Base-by-base conservation (phyloP, 192 early-diverging fungal genomes). In the Umbelopsis sp. region DNA sequence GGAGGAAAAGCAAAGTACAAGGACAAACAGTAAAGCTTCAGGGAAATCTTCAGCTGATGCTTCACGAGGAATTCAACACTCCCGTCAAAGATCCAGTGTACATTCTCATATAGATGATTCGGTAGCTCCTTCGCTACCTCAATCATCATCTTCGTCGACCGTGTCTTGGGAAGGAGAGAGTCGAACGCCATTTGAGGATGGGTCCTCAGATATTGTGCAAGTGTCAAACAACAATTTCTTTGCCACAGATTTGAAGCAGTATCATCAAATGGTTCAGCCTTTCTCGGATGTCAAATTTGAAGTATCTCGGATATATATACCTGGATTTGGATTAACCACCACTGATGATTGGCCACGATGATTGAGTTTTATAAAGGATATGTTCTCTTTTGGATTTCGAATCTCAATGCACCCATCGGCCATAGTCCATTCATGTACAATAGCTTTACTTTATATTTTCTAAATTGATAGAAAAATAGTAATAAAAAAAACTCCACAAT, bases 1-100 rank as follows among this genome's bases (percentile, higher is more conserved):
- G 22, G 71, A 77, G 29, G 79, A 81, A n/a, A 73, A 82, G 31
- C 34, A 66, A 36, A 70, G 31, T 62, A 31, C 56, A 20, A 62
- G 26, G 20, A 34, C 56, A 36, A 62, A 20, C 17, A n/a, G 56
- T 3, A 62, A 62, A 31, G 29, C 31, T 2, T 11, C 38, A 11
- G 38, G 12, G 7, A 41, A 41, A 41, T 41, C 38, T 41, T 41
- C 38, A 41, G 7, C 38, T 6, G 38, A 41, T 41, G 38, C 38
- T 1, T 6, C 38, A 41, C 38, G 38, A 11, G 8, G 38, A 41
- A 41, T 41, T 6, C 38, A 41, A 1, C 38, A 41, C 38, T 41
- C 38, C 2, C 38, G 38, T 1, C 38, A 41, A 41, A 41, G 38
- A 41, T 41, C 38, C 38, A 41, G 38, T 41, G 36, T 38, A n/a